Evolutionary conservation across 805 yeast genomes (phyloP), one percentile per base, ranked within the genome.

Genomic region (Ascoidea asiatica): DNA sequence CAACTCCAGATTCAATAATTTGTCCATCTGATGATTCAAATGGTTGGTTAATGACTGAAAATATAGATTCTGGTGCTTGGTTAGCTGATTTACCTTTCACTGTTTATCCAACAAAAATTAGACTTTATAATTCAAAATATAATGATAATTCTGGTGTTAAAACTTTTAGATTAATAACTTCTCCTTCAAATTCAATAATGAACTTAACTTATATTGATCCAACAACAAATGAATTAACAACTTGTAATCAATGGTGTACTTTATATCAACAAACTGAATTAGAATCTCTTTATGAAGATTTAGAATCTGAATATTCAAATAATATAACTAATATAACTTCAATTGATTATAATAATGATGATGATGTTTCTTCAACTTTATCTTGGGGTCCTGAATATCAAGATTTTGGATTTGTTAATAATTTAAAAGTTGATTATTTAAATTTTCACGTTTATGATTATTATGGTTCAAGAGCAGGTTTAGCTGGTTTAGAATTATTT

Each of bases 171-270:
- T 65, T 92, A 5, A 64, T 81, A 37, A 79, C 95, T 0, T 63
- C 72, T 44, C 97, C 97, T 1, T 71, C 88, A 11, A 73, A 79
- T 52, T 86, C 97, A 51, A 90, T 90, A 49, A 84, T 92, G 95
- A 92, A 92, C 58, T 60, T 92, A 50, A 77, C 94, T 0, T 92
- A 88, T 55, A 65, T 83, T 19, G 90, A 90, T 56, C 95, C 95
- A 2, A 48, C 56, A 0, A 71, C 86, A 2, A 77, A 81, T 42
- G 62, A 67, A n/a, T 43, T 71, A 3, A 57, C 63, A 15, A 64
- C 64, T 56, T 92, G 98, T 66, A 95, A 88, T 59, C 94, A 95
- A 1, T 81, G 75, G 72, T 92, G 98, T 61, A 95, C 96, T 1
- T 64, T 90, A 21, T 62, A 71, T 1, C 67, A 68, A 22, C 57